phyloP scores from a whole-genome alignment of 2,329 filamentous ascomycete species.

The Fusarium irregulare region DNA sequence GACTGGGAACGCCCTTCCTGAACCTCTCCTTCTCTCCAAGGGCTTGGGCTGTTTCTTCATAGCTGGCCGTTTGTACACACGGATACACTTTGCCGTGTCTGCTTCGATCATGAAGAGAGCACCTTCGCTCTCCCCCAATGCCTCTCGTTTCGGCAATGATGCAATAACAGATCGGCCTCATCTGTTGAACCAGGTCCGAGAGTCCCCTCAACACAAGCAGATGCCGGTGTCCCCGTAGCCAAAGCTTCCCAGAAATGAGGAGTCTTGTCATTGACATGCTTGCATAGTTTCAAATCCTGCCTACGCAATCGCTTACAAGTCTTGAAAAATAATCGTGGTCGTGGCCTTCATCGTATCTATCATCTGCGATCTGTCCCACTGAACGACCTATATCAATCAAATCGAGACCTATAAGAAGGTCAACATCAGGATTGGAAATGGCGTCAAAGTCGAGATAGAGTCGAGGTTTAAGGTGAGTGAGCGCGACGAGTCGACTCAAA shows the following conservation, averaged over 20 bases:
- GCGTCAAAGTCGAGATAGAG: background rate
- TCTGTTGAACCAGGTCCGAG: background rate
- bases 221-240: too few relatives aligned
- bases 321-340: accelerated
- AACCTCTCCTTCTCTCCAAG: background rate
- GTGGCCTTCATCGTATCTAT: accelerated
- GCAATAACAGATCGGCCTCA: background rate
- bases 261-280: background rate
- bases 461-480: background rate
- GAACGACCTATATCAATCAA: too few relatives aligned
- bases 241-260: background rate
- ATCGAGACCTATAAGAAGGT: too few relatives aligned
- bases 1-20: background rate
- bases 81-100: background rate
- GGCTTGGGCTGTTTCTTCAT: accelerated
- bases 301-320: too few relatives aligned
- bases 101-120: background rate
- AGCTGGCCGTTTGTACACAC: accelerated
- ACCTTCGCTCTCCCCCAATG: background rate
- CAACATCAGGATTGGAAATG: too few relatives aligned
- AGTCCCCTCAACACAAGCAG: accelerated
- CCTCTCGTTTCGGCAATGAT: background rate
- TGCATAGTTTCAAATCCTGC: background rate
- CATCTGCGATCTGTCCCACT: background rate
- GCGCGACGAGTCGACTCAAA: background rate